Base-by-base conservation (phyloP, 345 rosid genomes). In the Jatropha curcas region DNA sequence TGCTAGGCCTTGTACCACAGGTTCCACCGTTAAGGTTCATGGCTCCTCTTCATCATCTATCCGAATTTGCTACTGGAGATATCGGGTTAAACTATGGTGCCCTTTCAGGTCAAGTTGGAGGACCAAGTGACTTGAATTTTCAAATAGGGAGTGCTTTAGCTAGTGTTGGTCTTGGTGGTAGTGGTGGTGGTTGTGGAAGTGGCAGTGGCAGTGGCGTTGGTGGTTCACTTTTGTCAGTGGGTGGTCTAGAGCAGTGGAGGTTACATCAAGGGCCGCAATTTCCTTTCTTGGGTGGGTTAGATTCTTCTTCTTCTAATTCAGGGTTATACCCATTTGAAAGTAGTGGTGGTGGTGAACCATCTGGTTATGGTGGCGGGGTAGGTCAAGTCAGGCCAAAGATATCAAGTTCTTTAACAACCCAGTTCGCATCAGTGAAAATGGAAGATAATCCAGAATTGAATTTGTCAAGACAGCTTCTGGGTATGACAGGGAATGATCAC, bases 361-460 rank as follows among this genome's bases (percentile, higher is more conserved):
- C 83, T 0, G 76, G 80, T 52, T 79, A 78, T 14, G 75, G 80
- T 0, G 81, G 74, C 3, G 76, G 78, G 57, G 50, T 68, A 27
- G 65, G 82, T 55, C 84, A 77, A 35, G 65, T 74, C 65, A 81
- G 88, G 66, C 80, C 87, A 5, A 84, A 79, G 70, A 30, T 84
- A 11, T 60, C 89, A 4, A 60, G 74, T 51, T 64, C 85, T 7
- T 60, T 14, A 53, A 67, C 65, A 20, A 60, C 84, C 39, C 88
- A 80, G 72, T n/a, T 75, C 52, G 80, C 87, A 66, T 73, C 88
- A 4, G 89, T 89, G 82, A 89, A 89, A 81, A 87, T 83, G 92
- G 94, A 89, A 74, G 91, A 80, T 17, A 77, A 53, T 53, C 84
- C 73, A 51, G 84, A 67, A 73, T 50, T 69, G 74, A 86, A 78